Conservation (phyloP, 805 yeast species). For the Blastobotrys muscicola region DNA sequence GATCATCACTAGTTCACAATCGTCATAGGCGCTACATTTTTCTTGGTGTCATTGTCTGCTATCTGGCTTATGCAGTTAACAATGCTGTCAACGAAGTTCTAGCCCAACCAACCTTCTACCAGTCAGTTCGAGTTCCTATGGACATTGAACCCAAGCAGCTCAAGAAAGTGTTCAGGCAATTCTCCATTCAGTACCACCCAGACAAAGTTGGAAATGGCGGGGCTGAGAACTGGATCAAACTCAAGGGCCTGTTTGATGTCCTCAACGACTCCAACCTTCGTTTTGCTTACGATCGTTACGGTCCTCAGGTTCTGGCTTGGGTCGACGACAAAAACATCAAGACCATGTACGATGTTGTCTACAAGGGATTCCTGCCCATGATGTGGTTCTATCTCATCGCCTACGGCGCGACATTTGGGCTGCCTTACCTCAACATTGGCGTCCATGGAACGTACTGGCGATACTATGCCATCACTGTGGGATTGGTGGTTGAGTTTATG, state of each 20-base stretch:
- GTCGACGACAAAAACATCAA: background rate
- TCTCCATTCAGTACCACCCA: slow-evolving; percentile 25
- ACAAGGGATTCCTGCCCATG: slow-evolving; percentile 4
- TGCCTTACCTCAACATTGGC: slow-evolving; percentile 14
- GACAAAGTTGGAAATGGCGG: slow-evolving; percentile 24
- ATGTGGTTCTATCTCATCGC: too few relatives aligned
- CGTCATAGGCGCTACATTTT: background rate
- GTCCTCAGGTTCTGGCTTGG: slow-evolving; percentile 47
- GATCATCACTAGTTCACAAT: too few relatives aligned
- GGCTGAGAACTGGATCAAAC: slow-evolving; percentile 32
- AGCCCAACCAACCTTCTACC: slow-evolving; percentile 14
- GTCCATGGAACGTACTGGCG: slow-evolving; percentile 19
- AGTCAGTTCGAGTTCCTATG: slow-evolving; percentile 15
- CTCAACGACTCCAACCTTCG: slow-evolving; percentile 68
- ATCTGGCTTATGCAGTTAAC: slow-evolving; percentile 16
- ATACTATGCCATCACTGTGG: slow-evolving; percentile 12
- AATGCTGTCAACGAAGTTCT: slow-evolving; percentile 11
- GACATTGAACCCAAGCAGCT: slow-evolving; percentile 15
- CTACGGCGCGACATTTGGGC: background rate
- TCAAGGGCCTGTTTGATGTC: slow-evolving; percentile 68
- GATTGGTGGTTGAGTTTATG: slow-evolving; percentile 15
- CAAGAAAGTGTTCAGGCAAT: slow-evolving; percentile 15
- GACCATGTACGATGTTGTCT: slow-evolving; percentile 4
- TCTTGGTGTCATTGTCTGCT: background rate
- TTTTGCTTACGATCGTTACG: slow-evolving; percentile 74